Base-by-base conservation (phyloP, 140 eudicot species). In the Stevia rebaudiana region DNA sequence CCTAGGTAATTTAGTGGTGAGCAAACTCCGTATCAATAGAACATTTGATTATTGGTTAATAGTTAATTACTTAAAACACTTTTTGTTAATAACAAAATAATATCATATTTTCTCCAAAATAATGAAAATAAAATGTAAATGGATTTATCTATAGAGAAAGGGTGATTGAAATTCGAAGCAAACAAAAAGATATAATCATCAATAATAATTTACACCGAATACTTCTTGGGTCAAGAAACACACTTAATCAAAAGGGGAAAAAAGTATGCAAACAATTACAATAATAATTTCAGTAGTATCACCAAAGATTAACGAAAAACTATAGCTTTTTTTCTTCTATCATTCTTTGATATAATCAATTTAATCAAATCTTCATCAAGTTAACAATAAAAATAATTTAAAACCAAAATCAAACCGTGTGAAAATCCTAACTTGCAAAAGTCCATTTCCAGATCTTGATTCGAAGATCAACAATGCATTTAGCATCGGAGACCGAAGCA, bases 361-460 rank as follows among this genome's bases (percentile, higher is more conserved):
- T 40, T 53, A 46, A 56, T 65, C 78, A 65, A 73, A 43, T 71
- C 44, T 36, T n/a, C 67, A 55, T 19, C 6, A 59, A 69, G 28
- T 63, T 18, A 73, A 64, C 21, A 33, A 42, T 30, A 2, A 28
- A 1, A 1, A 28, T 36, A 36, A 36, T 36, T 6, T 5, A 36
- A 49, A 46, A 30, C 24, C 2, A 24, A 65, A 47, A 65, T 25
- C 51, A 63, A 28, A 52, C 17, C 15, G 43, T 52, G 28, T 10
- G 52, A 40, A 4, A 62, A 17, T 24, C 16, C 61, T 74, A 74
- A 37, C 74, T 74, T n/a, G 79, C 74, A 67, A 79, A 82, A 0
- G 83, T 82, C 81, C 83, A 80, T 81, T 85, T 88, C 88, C 79
- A 82, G 87, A 88, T 88, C 87, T 85, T 88, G 74, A 88, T 76